Evolutionary conservation across 148 eudicot species (phyloP).

Genomic region (Drosera capensis): DNA sequence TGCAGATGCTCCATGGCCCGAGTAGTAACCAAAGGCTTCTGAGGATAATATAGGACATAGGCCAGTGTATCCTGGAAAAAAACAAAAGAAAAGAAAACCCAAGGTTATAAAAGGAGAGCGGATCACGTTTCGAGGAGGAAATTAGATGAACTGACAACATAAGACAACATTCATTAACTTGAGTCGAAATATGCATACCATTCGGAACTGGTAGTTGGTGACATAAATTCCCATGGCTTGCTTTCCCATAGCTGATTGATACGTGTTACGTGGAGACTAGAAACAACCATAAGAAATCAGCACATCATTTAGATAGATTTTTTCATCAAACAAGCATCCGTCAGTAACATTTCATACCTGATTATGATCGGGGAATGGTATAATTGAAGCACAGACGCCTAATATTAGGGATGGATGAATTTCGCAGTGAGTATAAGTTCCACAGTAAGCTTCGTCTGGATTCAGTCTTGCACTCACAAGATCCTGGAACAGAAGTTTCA

Average conservation of each 20-base stretch:
- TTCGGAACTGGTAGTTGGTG: conserved; percentile 93
- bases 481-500: conserved; percentile 35
- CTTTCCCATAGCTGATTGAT: conserved; percentile 99
- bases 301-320: background rate
- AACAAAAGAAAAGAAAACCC: background rate
- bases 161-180: background rate
- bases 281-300: conserved; percentile 13
- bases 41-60: conserved; percentile 92
- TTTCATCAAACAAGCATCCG: background rate
- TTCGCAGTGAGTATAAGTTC: conserved; percentile 95
- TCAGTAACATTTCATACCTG: conserved; percentile 32
- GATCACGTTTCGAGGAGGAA: background rate
- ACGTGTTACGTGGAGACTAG: conserved; percentile 98
- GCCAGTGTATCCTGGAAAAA: conserved; percentile 79
- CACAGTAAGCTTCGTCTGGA: conserved; percentile 86
- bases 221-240: conserved; percentile 99
- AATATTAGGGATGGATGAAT: conserved; percentile 91
- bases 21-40: conserved; percentile 96
- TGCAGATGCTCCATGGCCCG: conserved; percentile 99
- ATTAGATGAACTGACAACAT: background rate
- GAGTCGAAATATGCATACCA: conserved; percentile 31
- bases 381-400: conserved; percentile 98
- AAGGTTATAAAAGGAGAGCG: background rate
- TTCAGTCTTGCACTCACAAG: conserved; percentile 66
- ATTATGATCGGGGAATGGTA: conserved; percentile 97